Evolutionary conservation across 441 rosid species (phyloP).

Genomic region (Gossypium lobatum): DNA sequence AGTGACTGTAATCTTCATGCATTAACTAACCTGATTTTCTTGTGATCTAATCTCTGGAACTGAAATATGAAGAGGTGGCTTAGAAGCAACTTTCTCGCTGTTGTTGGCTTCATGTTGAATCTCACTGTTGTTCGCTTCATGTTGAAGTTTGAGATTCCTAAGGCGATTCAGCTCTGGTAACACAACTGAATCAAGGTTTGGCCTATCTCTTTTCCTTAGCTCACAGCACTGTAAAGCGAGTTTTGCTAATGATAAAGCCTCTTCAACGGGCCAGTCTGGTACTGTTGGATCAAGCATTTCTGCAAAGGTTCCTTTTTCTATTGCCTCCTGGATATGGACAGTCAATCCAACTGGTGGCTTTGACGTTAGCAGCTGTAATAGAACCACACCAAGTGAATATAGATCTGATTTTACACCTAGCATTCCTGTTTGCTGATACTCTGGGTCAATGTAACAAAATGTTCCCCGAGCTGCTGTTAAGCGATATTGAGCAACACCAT

Average conservation of each 20-base stretch:
- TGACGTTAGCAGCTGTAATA: slow-evolving; percentile 66
- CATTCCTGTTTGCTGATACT: slow-evolving; percentile 80
- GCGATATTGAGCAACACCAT: slow-evolving; percentile 38
- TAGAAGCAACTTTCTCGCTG: not conserved
- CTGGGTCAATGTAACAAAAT: slow-evolving; percentile 85
- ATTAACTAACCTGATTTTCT: slow-evolving; percentile 26
- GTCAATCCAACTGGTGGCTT: slow-evolving; percentile 61
- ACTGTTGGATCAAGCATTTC: slow-evolving; percentile 57
- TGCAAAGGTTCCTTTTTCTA: slow-evolving; percentile 37
- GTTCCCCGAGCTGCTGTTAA: slow-evolving; percentile 75
- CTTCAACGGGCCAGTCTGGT: slow-evolving; percentile 67
- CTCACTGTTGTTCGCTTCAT: slow-evolving; percentile 8
- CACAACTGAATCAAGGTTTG: slow-evolving; percentile 55
- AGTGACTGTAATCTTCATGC: not conserved
- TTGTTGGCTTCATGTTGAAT: slow-evolving; percentile 13
- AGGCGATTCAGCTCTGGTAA: slow-evolving; percentile 56
- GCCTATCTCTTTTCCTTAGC: slow-evolving; percentile 73
- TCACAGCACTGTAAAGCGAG: slow-evolving; percentile 65
- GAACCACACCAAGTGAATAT: slow-evolving; percentile 67
- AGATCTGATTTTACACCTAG: slow-evolving; percentile 74
- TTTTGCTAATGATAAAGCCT: slow-evolving; percentile 52
- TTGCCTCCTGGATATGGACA: slow-evolving; percentile 43
- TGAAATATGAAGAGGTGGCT: slow-evolving; percentile 4
- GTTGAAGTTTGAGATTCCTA: slow-evolving; percentile 29
- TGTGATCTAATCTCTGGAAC: not conserved